Conservation (phyloP, 306 rosid species). For the Lotus japonicus region DNA sequence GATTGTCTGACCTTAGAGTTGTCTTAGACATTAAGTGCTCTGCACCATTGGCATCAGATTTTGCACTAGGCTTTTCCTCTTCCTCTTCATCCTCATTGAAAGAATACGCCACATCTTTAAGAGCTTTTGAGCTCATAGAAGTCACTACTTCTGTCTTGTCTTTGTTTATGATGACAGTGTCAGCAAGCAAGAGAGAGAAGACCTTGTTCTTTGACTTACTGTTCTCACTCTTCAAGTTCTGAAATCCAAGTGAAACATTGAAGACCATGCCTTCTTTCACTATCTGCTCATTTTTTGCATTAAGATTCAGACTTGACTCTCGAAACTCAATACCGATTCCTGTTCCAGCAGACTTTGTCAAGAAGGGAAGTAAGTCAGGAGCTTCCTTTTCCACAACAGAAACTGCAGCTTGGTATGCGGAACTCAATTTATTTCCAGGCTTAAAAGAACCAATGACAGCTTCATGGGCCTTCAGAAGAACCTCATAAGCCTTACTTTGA, state of each 20-base stretch:
- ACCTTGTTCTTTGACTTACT: conserved; percentile 45
- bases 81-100: conserved; percentile 74
- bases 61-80: conserved; percentile 48
- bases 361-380: conserved; percentile 58
- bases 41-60: conserved; percentile 30
- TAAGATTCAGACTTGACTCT: conserved; percentile 82
- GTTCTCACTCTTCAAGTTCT: conserved; percentile 53
- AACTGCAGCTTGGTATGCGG: conserved; percentile 71
- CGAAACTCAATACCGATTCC: conserved; percentile 96
- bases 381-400: conserved; percentile 77
- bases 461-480: conserved; percentile 86
- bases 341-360: conserved; percentile 88
- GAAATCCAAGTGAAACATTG: conserved; percentile 85
- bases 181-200: conserved; percentile 81
- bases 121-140: conserved; percentile 58
- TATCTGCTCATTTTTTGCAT: conserved; percentile 69
- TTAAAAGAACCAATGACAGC: conserved; percentile 62
- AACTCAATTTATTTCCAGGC: conserved; percentile 60
- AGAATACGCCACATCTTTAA: conserved; percentile 82
- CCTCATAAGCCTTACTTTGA: conserved; percentile 84
- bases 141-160: conserved; percentile 72
- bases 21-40: conserved; percentile 67
- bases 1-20: conserved; percentile 85
- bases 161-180: conserved; percentile 58
- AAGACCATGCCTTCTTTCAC: conserved; percentile 83